Conservation (phyloP, 805 yeast species). For the Starmerella stellata region DNA sequence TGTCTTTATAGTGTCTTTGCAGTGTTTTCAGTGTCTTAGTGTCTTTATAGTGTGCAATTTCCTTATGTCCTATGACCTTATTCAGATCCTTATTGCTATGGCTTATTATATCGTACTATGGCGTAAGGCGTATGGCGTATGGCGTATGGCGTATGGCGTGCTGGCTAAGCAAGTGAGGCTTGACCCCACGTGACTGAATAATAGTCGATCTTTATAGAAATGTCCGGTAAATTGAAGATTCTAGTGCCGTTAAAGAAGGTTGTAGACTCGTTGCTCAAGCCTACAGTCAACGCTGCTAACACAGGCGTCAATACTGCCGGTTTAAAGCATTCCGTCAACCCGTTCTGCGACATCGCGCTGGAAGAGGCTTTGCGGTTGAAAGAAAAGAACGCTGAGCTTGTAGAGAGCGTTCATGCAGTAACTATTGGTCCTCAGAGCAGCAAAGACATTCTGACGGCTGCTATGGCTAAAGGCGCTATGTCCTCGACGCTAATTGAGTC, state of each 20-base stretch:
- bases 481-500: slow-evolving; percentile 64
- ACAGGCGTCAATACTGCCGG: slow-evolving; percentile 79
- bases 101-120: too few species aligned
- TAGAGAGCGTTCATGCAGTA: slow-evolving; percentile 75
- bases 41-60: too few species aligned
- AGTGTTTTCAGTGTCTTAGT: too few species aligned
- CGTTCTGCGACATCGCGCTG: slow-evolving; percentile 93
- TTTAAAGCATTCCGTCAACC: slow-evolving; percentile 81
- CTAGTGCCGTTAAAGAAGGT: slow-evolving; percentile 91
- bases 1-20: too few species aligned
- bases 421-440: slow-evolving; percentile 76
- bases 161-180: too few species aligned
- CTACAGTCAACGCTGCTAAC: slow-evolving; percentile 70
- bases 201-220: background rate
- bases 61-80: too few species aligned
- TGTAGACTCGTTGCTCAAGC: slow-evolving; percentile 82
- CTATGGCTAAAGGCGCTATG: slow-evolving; percentile 91
- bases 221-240: slow-evolving; percentile 29
- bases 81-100: too few species aligned
- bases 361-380: slow-evolving; percentile 79
- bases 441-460: slow-evolving; percentile 72
- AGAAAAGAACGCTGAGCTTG: slow-evolving; percentile 43
- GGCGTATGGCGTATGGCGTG: background rate
- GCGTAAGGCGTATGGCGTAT: too few species aligned
- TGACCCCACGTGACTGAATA: background rate